These are phyloP conservation scores for Letharia columbiana DNA, from an alignment of 495 filamentous ascomycete species.

Conservation along the genomic window DNA sequence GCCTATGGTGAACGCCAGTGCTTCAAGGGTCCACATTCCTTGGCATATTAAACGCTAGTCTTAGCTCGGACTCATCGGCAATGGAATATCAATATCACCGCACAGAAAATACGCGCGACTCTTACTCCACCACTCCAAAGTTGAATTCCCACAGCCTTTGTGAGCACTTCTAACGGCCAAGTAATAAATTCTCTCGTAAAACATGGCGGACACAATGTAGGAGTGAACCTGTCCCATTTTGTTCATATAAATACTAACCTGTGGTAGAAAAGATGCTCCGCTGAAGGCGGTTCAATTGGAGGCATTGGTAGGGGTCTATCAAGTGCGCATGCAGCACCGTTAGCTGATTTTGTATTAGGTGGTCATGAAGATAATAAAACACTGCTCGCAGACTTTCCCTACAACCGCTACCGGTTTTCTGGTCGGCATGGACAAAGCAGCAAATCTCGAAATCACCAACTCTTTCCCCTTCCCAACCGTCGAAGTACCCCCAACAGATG, in stretches of 20 bases:
- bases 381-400: slow-evolving; percentile 79
- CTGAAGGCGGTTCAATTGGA: slow-evolving; percentile 77
- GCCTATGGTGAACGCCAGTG: too few relatives aligned
- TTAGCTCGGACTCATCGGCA: rapidly evolving
- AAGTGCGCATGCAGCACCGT: slow-evolving; percentile 19
- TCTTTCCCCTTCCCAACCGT: slow-evolving; percentile 86
- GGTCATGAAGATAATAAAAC: slow-evolving; percentile 94
- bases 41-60: neutral
- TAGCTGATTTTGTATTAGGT: slow-evolving; percentile 48
- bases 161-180: neutral
- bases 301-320: slow-evolving; percentile 52
- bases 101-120: slow-evolving; percentile 3
- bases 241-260: slow-evolving; percentile 2
- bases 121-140: neutral
- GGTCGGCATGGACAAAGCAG: slow-evolving; percentile 84
- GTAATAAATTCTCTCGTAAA: neutral
- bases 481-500: slow-evolving; percentile 61
- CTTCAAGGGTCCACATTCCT: neutral
- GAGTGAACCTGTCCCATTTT: neutral
- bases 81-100: slow-evolving; percentile 1
- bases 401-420: slow-evolving; percentile 82
- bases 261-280: slow-evolving; percentile 49
- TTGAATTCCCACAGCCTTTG: too few relatives aligned
- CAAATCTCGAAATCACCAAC: slow-evolving; percentile 84
- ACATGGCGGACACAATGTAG: slow-evolving; percentile 20